Base-by-base conservation (phyloP, 345 rosid species). In the Sisymbrium irio region DNA sequence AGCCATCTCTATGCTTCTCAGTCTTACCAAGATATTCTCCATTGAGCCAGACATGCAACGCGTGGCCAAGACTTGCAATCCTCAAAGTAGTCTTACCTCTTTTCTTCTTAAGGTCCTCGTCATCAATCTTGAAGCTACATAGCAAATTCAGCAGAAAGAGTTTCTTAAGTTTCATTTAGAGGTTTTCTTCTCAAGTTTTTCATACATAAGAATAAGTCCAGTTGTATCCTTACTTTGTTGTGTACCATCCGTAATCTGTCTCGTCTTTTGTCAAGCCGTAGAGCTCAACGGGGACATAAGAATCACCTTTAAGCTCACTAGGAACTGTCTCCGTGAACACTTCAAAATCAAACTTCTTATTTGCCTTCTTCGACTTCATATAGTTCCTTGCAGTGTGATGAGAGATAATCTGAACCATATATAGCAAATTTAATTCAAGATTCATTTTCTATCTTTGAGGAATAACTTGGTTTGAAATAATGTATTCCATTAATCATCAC, bases 1-100 rank as follows among this genome's bases (percentile, higher is more conserved):
- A 59, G 46, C 3, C 3, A 44, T 69, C 64, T 69, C 11, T 7
- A 40, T 41, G 15, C 44, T 51, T 53, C 59, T 69, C 9, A 20
- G 35, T 53, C 19, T 75, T 78, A 89, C 98, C 98, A 19, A 86
- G 60, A 49, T 80, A 82, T 79, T 91, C 80, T 9, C 92, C 97
- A 73, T 93, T 93, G 19, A 88, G 87, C 62, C 88, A 91, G 14
- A 73, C 93, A 67, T 78, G 79, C 79, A 93, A 54, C n/a, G 89
- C 89, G 44, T 93, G 98, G 30, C 96, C 98, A 53, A 91, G 89
- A 85, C 97, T 91, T 17, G 94, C 88, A 54, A 93, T 59, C 27
- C 86, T 49, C 58, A 93, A 69, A 76, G 83, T 82, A 3, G 89
- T 84, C 47, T 45, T 45, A 60, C 57, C 71, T 15, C 76, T 78